A percentile compares a stretch with the other conserved stretches of the same genome.
Evolutionary conservation across 495 filamentous ascomycete species (phyloP).

Genomic region (Daldinia decipiens): DNA sequence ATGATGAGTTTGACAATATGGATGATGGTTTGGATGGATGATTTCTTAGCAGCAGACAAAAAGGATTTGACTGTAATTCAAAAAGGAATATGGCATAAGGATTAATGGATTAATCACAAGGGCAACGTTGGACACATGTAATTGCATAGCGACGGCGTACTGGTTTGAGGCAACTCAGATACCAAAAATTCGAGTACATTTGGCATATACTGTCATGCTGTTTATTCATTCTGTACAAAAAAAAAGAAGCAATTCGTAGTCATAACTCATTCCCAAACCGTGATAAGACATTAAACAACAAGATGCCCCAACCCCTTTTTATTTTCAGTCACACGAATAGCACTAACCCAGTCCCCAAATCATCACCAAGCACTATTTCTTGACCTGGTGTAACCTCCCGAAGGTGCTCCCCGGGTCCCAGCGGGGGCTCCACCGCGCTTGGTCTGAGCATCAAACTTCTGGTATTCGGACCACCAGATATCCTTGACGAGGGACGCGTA

Average conservation of each 20-base stretch:
- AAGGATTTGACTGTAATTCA: not conserved
- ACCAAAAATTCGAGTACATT: slow-evolving; percentile 23
- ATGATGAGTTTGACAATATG: slow-evolving; percentile 72
- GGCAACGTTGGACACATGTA: slow-evolving; percentile 9
- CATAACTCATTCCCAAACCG: slow-evolving; percentile 29
- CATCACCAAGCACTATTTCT: slow-evolving; percentile 20
- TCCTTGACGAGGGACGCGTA: slow-evolving; percentile 63
- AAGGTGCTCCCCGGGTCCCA: slow-evolving; percentile 32
- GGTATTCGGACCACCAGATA: slow-evolving; percentile 68
- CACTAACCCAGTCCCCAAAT: not conserved
- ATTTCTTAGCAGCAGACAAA: not conserved
- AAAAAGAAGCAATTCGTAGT: slow-evolving; percentile 10
- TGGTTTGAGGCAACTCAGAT: slow-evolving; percentile 27
- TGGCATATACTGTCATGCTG: slow-evolving; percentile 15
- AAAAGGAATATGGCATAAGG: slow-evolving; percentile 3
- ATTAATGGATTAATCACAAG: slow-evolving; percentile 12
- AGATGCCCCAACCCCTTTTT: not conserved
- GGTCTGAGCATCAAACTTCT: slow-evolving; percentile 55
- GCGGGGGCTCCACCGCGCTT: slow-evolving; percentile 24
- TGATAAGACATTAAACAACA: slow-evolving; percentile 12
- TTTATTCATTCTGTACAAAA: slow-evolving; percentile 34
- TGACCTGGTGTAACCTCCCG: slow-evolving; percentile 43
- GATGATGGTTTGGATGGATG: slow-evolving; percentile 13
- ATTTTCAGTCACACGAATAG: not conserved
- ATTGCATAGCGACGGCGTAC: slow-evolving; percentile 50